Conservation (phyloP, 495 filamentous ascomycete species). For the Hypomontagnella monticulosa region DNA sequence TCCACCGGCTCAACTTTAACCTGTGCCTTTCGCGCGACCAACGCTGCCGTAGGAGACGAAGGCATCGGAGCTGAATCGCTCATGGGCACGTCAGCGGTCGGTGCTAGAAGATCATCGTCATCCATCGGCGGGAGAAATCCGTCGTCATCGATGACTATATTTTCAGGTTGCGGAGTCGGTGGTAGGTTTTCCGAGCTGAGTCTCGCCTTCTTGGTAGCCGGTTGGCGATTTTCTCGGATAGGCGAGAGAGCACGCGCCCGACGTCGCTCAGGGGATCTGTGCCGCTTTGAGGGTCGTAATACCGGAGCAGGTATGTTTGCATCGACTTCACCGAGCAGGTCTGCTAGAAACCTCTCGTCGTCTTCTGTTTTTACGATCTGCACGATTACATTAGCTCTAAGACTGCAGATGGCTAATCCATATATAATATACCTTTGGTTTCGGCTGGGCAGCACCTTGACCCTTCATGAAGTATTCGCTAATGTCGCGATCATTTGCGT, state of each 20-base stretch:
- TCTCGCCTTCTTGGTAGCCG: constrained; percentile 60
- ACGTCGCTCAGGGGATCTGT: constrained; percentile 77
- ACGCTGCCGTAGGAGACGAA: constrained; percentile 87
- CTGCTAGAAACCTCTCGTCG: constrained; percentile 84
- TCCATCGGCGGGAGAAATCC: constrained; percentile 62
- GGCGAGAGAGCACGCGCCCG: constrained; percentile 86
- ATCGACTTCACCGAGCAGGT: constrained; percentile 89
- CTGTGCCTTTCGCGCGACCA: constrained; percentile 75
- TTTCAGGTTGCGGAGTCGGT: constrained; percentile 58
- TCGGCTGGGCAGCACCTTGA: constrained; percentile 69
- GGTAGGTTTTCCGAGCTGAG: constrained; percentile 55
- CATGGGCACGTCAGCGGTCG: constrained; percentile 67
- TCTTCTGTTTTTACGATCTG: constrained; percentile 75
- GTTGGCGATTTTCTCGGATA: constrained; percentile 57
- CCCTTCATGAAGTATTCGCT: constrained; percentile 91
- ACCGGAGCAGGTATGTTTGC: constrained; percentile 73
- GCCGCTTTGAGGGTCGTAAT: constrained; percentile 63
- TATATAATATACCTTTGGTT: constrained; percentile 72
- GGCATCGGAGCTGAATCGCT: constrained; percentile 73
- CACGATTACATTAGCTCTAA: background rate
- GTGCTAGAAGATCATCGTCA: constrained; percentile 57
- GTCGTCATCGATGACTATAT: constrained; percentile 63
- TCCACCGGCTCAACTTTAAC: constrained; percentile 71
- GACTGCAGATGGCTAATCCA: background rate
- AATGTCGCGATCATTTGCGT: constrained; percentile 90